Percentiles rank a stretch among this genome's conserved stretches.
phyloP scores from a whole-genome alignment of 371 early-diverging fungal genomes.

The Lichtheimia ornata region DNA sequence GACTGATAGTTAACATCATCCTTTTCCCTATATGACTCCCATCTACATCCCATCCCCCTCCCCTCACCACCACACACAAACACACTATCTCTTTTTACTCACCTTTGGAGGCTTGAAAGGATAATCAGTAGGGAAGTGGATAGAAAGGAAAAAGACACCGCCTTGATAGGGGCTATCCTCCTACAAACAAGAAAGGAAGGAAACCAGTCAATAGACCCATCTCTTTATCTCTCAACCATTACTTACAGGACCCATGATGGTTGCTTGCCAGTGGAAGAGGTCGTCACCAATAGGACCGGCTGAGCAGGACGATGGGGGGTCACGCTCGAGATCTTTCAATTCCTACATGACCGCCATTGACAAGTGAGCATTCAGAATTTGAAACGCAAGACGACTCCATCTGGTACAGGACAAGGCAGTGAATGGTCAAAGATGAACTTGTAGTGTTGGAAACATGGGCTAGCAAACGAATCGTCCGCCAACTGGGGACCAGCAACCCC shows the following conservation, averaged over 20 bases:
- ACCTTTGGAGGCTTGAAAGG: conserved; percentile 99
- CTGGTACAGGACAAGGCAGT: too few species aligned
- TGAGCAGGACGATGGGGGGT: conserved; percentile 94
- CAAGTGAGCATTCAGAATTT: too few species aligned
- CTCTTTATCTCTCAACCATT: neutral
- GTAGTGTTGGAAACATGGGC: too few species aligned
- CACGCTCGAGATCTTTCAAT: conserved; percentile 92
- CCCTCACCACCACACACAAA: neutral
- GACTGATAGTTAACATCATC: too few species aligned
- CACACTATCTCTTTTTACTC: conserved; percentile 5
- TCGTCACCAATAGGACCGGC: conserved; percentile 94
- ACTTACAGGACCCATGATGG: conserved; percentile 94
- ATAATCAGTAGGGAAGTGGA: conserved; percentile 99
- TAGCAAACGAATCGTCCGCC: too few species aligned
- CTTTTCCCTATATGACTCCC: too few species aligned
- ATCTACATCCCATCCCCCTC: neutral
- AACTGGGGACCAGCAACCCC: too few species aligned
- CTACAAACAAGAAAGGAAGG: conserved; percentile 24
- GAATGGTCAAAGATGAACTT: too few species aligned
- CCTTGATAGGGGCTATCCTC: conserved; percentile 76
- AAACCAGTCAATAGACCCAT: neutral
- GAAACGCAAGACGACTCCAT: neutral
- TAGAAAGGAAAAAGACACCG: conserved; percentile 97
- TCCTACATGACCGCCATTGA: conserved; percentile 59
- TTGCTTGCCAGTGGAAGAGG: conserved; percentile 93